Percentiles rank a stretch among this genome's conserved stretches.
Evolutionary conservation across 441 rosid species (phyloP).

Genomic region (Populus tomentosa): DNA sequence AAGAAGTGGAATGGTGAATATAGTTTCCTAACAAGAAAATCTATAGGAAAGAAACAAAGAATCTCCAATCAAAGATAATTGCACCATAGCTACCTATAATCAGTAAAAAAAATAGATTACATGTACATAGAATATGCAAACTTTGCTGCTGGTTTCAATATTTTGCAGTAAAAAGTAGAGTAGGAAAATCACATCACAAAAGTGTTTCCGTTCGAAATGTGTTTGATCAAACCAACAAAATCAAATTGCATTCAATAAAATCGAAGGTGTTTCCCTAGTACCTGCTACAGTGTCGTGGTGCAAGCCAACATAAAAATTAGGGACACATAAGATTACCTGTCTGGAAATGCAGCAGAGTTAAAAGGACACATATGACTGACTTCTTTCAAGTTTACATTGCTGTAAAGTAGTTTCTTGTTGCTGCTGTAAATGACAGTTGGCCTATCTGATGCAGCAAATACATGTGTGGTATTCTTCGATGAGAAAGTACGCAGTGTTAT

Average conservation of each 20-base stretch:
- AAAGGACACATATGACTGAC: conserved; percentile 99
- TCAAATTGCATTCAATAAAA: not conserved
- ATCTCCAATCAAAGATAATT: not conserved
- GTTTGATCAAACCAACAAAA: not conserved
- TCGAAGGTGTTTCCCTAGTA: not conserved
- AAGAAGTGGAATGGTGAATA: not conserved
- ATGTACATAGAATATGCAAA: not conserved
- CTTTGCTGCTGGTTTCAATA: not conserved
- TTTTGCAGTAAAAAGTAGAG: not conserved
- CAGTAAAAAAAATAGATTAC: not conserved
- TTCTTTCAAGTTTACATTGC: conserved; percentile 96
- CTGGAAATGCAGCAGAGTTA: conserved; percentile 98
- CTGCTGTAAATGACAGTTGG: conserved; percentile 99
- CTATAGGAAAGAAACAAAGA: not conserved
- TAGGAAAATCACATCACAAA: not conserved
- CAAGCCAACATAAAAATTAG: not conserved
- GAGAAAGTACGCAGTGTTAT: conserved; percentile 96
- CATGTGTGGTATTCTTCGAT: conserved; percentile 85
- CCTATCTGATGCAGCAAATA: conserved; percentile 98
- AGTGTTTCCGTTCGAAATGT: not conserved
- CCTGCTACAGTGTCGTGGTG: not conserved
- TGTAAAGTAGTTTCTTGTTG: conserved; percentile 90
- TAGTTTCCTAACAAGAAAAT: not conserved
- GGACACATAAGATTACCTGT: conserved; percentile 48
- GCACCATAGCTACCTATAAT: not conserved